These are phyloP conservation scores for Chlamydomonas schloesseri DNA, from an alignment of 139 green algal species.

Conservation along the genomic window DNA sequence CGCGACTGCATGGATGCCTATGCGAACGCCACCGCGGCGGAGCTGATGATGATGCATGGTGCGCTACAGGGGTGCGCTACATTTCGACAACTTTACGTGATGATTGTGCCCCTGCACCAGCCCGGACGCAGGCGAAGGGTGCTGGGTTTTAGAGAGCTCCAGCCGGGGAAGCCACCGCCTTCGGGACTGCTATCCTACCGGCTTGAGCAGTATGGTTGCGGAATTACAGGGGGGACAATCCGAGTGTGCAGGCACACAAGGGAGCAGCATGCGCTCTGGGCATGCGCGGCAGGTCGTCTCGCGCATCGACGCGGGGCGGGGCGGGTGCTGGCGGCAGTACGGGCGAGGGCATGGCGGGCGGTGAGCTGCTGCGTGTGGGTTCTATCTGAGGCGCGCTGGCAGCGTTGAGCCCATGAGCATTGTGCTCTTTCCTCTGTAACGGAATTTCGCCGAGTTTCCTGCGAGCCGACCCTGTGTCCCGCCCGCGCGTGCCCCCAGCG, in stretches of 20 bases:
- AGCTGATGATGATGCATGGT: slow-evolving; percentile 34
- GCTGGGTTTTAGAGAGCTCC: slow-evolving; percentile 15
- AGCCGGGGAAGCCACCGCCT: slow-evolving; percentile 15
- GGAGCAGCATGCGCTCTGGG: no score
- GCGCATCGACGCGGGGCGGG: neutral
- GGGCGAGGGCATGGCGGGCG: slow-evolving; percentile 8
- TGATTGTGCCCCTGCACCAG: slow-evolving; percentile 20
- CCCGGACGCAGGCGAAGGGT: slow-evolving; percentile 1
- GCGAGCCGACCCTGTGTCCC: no score
- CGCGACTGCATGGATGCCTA: slow-evolving; percentile 20
- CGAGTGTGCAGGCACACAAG: no score
- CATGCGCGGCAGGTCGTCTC: slow-evolving; percentile 27
- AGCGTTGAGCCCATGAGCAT: slow-evolving; percentile 25
- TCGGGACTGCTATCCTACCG: slow-evolving; percentile 31
- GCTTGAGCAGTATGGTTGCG: no score
- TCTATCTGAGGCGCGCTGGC: no score
- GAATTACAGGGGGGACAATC: no score
- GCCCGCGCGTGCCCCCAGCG: no score
- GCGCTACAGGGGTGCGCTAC: slow-evolving; percentile 27
- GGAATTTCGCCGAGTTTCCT: no score
- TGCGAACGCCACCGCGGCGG: slow-evolving; percentile 27
- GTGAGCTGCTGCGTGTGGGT: slow-evolving; percentile 10
- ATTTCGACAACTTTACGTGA: no score
- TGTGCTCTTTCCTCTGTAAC: no score
- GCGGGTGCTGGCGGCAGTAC: slow-evolving; percentile 26